phyloP scores from a whole-genome alignment of 352 stramenopile genomes.

The Globisporangium canariense region DNA sequence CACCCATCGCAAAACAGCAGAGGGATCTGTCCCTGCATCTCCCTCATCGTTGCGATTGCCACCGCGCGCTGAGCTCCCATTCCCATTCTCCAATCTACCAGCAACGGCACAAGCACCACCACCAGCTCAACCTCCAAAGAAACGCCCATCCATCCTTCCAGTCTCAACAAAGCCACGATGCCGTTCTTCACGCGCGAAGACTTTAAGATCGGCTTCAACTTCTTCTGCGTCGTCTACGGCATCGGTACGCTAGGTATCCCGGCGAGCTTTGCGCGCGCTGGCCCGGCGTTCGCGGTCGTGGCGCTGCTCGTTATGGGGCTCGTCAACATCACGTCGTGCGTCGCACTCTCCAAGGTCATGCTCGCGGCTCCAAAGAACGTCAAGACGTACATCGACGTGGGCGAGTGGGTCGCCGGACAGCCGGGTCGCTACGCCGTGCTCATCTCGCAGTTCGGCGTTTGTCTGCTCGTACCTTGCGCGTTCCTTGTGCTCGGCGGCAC shows the following conservation, averaged over 20 bases:
- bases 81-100: slow-evolving; percentile 12
- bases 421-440: slow-evolving; percentile 50
- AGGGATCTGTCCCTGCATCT: neutral
- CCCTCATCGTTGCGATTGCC: too few relatives aligned
- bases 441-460: slow-evolving; percentile 54
- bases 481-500: slow-evolving; percentile 66
- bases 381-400: slow-evolving; percentile 60
- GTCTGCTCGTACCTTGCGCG: slow-evolving; percentile 44
- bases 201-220: slow-evolving; percentile 60
- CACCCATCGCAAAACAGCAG: too few relatives aligned
- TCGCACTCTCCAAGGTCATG: slow-evolving; percentile 57
- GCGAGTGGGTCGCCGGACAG: slow-evolving; percentile 50
- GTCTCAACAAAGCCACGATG: slow-evolving; percentile 21
- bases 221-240: slow-evolving; percentile 65
- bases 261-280: slow-evolving; percentile 59
- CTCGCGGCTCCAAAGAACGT: slow-evolving; percentile 52
- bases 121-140: neutral
- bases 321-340: slow-evolving; percentile 56
- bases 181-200: slow-evolving; percentile 59
- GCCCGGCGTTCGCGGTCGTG: slow-evolving; percentile 36
- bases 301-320: slow-evolving; percentile 59
- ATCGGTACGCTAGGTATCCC: slow-evolving; percentile 63
- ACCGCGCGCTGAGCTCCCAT: neutral
- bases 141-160: too few relatives aligned
- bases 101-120: slow-evolving; percentile 1